Percentiles rank a stretch among this genome's conserved stretches.
These are phyloP conservation scores for Macaranga tanarius DNA, from an alignment of 441 rosid species.

Conservation along the genomic window DNA sequence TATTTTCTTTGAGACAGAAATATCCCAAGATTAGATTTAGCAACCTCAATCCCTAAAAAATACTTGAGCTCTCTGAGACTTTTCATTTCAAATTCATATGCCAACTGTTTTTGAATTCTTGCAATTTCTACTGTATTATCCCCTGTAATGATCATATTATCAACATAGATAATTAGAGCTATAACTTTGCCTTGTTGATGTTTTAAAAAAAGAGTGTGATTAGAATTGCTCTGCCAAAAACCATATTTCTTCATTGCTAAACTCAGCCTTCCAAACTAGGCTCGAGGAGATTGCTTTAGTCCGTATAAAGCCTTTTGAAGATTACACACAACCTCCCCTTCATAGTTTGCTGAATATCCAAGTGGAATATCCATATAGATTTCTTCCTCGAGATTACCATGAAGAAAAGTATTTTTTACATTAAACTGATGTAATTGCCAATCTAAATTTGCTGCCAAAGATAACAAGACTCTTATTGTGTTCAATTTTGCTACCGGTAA, in stretches of 20 bases:
- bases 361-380: neutral
- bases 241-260: neutral
- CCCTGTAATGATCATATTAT: neutral
- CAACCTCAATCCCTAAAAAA: no score
- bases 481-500: no score
- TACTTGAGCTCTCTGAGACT: neutral
- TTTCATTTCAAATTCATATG: neutral
- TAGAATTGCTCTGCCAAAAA: neutral
- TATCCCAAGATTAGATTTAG: neutral
- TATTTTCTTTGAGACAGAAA: neutral
- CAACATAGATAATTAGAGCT: neutral
- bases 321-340: neutral
- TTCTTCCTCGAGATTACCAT: no score
- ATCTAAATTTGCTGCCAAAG: no score
- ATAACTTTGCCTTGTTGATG: neutral
- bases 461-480: no score
- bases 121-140: neutral
- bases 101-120: neutral
- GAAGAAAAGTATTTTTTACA: no score
- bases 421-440: no score
- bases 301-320: neutral
- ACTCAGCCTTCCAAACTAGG: neutral
- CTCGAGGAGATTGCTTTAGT: neutral
- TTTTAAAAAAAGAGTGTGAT: neutral
- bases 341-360: neutral